Conservation (phyloP, 371 early-diverging fungal species). For the Lichtheimia ornata region DNA sequence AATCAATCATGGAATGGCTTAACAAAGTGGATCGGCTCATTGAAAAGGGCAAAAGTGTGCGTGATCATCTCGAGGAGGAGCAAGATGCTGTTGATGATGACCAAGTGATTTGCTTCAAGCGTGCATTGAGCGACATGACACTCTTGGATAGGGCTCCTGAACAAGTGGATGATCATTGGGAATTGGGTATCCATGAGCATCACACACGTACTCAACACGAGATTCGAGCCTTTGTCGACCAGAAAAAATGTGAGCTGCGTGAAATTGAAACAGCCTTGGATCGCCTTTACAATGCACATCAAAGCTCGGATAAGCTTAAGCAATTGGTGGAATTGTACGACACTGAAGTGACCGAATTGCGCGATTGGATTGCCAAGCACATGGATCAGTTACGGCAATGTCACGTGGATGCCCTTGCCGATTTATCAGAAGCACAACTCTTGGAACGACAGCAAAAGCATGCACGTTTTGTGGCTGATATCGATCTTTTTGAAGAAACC, state of each 20-base stretch:
- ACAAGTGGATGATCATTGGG: conserved; percentile 12
- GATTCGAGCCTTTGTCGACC: conserved; percentile 16
- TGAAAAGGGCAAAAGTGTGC: conserved; percentile 22
- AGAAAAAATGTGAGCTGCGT: conserved; percentile 11
- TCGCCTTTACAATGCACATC: conserved; percentile 14
- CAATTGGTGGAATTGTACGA: conserved; percentile 31
- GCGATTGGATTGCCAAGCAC: conserved; percentile 34
- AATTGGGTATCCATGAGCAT: conserved; percentile 23
- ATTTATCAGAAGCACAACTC: neutral
- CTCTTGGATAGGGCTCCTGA: neutral
- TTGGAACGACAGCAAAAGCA: neutral
- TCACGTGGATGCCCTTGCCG: conserved; percentile 1
- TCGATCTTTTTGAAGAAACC: conserved; percentile 5
- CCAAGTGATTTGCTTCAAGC: conserved; percentile 3
- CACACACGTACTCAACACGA: conserved; percentile 13
- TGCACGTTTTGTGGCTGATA: neutral
- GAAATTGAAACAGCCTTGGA: conserved; percentile 19
- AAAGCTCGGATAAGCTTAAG: conserved; percentile 27
- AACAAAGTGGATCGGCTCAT: conserved; percentile 11
- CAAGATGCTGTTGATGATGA: conserved; percentile 1
- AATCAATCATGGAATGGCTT: conserved; percentile 10
- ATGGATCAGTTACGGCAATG: conserved; percentile 7
- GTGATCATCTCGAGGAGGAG: conserved; percentile 17
- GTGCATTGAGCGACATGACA: neutral
- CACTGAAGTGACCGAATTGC: conserved; percentile 27